Evolutionary conservation across 139 green algal genomes (phyloP).

Genomic region (Desmodesmus armatus): DNA sequence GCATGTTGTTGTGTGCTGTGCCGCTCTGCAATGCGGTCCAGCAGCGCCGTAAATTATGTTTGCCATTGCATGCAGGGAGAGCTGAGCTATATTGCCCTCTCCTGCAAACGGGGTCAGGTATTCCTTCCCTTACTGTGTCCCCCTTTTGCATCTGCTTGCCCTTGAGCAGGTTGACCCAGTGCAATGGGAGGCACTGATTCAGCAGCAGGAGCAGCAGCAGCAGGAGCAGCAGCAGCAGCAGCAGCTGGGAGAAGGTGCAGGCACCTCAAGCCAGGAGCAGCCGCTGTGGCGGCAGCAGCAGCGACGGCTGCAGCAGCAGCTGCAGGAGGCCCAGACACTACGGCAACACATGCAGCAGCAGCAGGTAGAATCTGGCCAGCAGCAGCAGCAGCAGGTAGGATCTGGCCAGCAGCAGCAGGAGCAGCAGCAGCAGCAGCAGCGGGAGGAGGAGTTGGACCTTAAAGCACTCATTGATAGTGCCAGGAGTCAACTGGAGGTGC

Average conservation of each 20-base stretch:
- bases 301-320: neutral
- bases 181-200: neutral
- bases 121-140: too few relatives aligned
- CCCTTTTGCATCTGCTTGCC: too few relatives aligned
- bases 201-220: conserved; percentile 6
- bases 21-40: neutral
- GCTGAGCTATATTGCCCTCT: neutral
- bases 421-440: neutral
- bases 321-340: neutral
- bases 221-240: conserved; percentile 1
- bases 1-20: too few relatives aligned
- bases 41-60: neutral
- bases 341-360: neutral
- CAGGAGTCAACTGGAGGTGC: too few relatives aligned
- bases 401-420: neutral
- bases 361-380: neutral
- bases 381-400: neutral
- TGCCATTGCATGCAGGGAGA: neutral
- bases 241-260: neutral
- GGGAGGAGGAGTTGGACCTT: neutral
- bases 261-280: neutral
- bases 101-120: neutral
- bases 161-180: neutral
- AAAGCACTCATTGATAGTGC: too few relatives aligned
- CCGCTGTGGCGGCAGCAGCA: neutral